Evolutionary conservation across 169 alveolate species (phyloP).

Genomic region (Blepharisma undulans): DNA sequence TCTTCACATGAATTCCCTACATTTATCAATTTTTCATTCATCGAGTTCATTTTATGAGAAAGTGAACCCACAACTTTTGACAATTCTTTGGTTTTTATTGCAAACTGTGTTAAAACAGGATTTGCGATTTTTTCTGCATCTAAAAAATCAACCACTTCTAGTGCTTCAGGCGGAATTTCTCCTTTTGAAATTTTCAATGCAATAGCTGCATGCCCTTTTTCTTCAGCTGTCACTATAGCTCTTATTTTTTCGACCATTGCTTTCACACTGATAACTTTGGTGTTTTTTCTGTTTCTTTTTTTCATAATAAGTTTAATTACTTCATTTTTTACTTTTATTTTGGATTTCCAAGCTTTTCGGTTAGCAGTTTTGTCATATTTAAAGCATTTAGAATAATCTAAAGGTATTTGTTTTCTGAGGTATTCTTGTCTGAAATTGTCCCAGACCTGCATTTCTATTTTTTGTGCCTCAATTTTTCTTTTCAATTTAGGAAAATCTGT

Average conservation of each 20-base stretch:
- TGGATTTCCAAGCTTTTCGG: neutral
- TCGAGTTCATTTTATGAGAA: neutral
- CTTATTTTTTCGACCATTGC: constrained; percentile 6
- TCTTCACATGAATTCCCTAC: neutral
- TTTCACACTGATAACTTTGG: neutral
- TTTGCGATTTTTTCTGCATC: neutral
- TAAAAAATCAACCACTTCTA: neutral
- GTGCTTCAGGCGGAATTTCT: constrained; percentile 13
- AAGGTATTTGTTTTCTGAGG: neutral
- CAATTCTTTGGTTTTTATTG: constrained; percentile 6
- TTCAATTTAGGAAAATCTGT: neutral
- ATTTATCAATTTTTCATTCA: neutral
- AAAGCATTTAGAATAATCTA: neutral
- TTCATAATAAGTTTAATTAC: neutral
- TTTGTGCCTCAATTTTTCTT: neutral
- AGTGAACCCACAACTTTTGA: neutral
- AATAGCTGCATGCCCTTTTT: neutral
- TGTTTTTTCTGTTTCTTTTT: neutral
- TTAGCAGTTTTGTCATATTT: neutral
- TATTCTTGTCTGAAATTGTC: neutral
- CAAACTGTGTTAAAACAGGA: constrained; percentile 33
- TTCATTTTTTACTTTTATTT: neutral
- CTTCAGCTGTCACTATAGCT: neutral
- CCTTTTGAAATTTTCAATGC: constrained; percentile 1
- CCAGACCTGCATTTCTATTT: neutral